Evolutionary conservation across 805 yeast genomes (phyloP), one percentile per base, ranked within the genome.

Genomic region (Kregervanrija delftensis): DNA sequence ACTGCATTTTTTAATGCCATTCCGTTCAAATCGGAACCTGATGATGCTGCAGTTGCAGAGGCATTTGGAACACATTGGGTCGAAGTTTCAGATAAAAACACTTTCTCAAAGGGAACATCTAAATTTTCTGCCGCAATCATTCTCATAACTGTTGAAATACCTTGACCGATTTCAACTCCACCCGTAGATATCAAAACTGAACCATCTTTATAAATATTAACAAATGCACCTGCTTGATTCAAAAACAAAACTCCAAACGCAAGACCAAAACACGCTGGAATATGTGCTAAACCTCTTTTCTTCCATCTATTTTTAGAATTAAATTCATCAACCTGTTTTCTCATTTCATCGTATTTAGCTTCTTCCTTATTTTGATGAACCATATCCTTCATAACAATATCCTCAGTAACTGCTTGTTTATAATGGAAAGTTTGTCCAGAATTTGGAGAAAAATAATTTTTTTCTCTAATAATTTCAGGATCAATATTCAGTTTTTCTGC

Each of bases 91-190:
- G 71, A 64, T 30, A 71, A 63, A 46, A 68, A 71, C 2, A 69
- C 66, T 33, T 65, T 56, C 4, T 68, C 71, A 33, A 69, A 51
- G 2, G 72, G 67, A 14, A 71, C 70, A 3, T 60, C 59, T 28
- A 72, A 61, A 43, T 67, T 73, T 39, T 66, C 58, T 1, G 77
- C 76, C 14, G 70, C 69, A 34, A 72, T 57, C 74, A 70, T 72
- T 8, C 66, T 63, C 76, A 72, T 72, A 50, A 72, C 72, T 10
- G 76, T 72, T 42, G 68, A 65, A 35, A 72, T 52, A 14, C 77
- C 77, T 53, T 72, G 77, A 13, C 77, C 77, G 63, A 72, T 72
- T 45, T 72, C 77, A 11, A 72, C 72, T 44, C 77, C 77, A 40
- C 76, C 77, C 39, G 71, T 74, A 12, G 75, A 58, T 12, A 72